phyloP scores from a whole-genome alignment of 441 rosid species.

The Raphanus hybrid region DNA sequence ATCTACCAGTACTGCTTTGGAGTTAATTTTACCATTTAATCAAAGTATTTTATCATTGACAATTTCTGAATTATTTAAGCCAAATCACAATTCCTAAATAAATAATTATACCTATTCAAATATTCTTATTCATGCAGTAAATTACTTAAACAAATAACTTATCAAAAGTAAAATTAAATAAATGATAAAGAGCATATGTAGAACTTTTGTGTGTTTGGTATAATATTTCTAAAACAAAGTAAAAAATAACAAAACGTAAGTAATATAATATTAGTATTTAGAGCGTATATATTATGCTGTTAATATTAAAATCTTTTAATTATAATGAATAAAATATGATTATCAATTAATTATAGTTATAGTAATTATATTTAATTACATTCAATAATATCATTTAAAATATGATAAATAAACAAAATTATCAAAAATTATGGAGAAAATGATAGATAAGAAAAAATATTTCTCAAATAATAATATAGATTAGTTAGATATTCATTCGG shows the following conservation, averaged over 20 bases:
- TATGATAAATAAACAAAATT: too few species aligned
- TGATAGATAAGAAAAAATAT: too few species aligned
- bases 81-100: background rate
- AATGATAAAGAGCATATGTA: too few species aligned
- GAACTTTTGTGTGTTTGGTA: too few species aligned
- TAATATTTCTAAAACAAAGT: too few species aligned
- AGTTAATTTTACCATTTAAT: background rate
- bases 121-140: background rate
- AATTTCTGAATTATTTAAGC: background rate
- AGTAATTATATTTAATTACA: background rate
- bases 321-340: background rate
- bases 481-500: too few species aligned
- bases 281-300: background rate
- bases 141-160: background rate
- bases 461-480: too few species aligned
- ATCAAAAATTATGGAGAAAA: too few species aligned
- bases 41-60: background rate
- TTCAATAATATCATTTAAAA: background rate
- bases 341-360: background rate
- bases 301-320: background rate
- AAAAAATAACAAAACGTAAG: background rate
- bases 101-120: background rate
- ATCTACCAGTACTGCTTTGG: background rate
- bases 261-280: background rate
- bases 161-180: background rate